A percentile compares a stretch with the other conserved stretches of the same genome.
These are phyloP conservation scores for Leptographium galeiforme DNA, from an alignment of 2,329 filamentous ascomycete genomes.

Conservation along the genomic window DNA sequence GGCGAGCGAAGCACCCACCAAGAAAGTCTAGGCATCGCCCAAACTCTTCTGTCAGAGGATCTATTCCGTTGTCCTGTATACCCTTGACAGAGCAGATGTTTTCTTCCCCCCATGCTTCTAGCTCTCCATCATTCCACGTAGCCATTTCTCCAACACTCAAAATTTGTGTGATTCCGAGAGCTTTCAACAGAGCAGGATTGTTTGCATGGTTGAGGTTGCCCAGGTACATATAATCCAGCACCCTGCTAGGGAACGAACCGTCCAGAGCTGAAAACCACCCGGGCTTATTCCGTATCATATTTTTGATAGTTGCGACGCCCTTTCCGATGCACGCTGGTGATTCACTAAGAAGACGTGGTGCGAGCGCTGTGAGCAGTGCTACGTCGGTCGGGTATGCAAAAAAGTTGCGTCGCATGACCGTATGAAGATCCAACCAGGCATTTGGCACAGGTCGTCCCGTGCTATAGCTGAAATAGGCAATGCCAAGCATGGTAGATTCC, in stretches of 20 bases:
- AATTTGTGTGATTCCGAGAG: conserved; percentile 74
- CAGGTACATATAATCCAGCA: conserved; percentile 90
- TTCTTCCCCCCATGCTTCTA: conserved; percentile 59
- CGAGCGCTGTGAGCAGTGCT: conserved; percentile 61
- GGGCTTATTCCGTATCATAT: conserved; percentile 47
- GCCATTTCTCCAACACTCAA: conserved; percentile 85
- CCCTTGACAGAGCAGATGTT: conserved; percentile 71
- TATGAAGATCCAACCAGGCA: conserved; percentile 79
- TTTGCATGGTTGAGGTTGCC: conserved; percentile 90
- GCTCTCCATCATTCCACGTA: conserved; percentile 60
- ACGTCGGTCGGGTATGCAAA: conserved; percentile 93
- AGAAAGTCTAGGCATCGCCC: conserved; percentile 81
- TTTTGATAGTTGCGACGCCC: conserved; percentile 37
- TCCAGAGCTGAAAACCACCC: conserved; percentile 74
- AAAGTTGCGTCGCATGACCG: conserved; percentile 73
- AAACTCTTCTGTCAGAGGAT: conserved; percentile 79
- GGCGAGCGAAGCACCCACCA: conserved; percentile 42
- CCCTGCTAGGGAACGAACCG: conserved; percentile 77
- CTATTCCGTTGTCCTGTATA: conserved; percentile 94
- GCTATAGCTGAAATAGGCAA: conserved; percentile 89
- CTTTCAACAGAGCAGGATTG: conserved; percentile 68
- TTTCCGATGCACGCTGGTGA: conserved; percentile 44
- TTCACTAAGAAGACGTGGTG: conserved; percentile 59
- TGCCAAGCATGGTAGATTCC: conserved; percentile 74
- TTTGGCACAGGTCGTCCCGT: conserved; percentile 68